phyloP scores from a whole-genome alignment of 129 eudicot species.

The Arctium minus region DNA sequence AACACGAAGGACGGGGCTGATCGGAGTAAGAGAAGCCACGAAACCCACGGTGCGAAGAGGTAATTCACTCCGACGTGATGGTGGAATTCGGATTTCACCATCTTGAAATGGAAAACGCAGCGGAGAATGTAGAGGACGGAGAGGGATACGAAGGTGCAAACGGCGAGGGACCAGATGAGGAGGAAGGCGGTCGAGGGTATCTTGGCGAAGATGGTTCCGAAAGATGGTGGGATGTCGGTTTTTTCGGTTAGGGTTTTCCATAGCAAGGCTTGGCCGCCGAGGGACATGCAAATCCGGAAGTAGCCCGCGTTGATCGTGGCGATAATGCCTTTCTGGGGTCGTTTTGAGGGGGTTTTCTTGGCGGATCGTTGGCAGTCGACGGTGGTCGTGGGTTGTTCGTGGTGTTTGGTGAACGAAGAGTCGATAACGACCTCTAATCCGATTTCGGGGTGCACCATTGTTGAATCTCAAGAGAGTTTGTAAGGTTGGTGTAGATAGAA shows the following conservation, averaged over 20 bases:
- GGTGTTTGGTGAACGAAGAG: conserved; percentile 16
- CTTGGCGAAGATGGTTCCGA: conserved; percentile 21
- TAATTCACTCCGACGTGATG: conserved; percentile 72
- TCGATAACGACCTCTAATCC: conserved; percentile 27
- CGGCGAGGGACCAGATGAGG: conserved; percentile 48
- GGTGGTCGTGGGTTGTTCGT: conserved; percentile 4
- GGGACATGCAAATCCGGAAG: conserved; percentile 60
- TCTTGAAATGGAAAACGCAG: conserved; percentile 37
- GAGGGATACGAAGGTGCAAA: conserved; percentile 29
- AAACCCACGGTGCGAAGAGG: conserved; percentile 65
- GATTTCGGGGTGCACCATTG: conserved; percentile 31
- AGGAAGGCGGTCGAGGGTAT: conserved; percentile 22
- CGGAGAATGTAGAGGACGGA: conserved; percentile 44
- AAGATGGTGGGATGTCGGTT: conserved; percentile 5
- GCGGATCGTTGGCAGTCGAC: not conserved
- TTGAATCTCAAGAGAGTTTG: not conserved
- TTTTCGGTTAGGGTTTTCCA: conserved; percentile 50
- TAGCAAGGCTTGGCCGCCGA: conserved; percentile 53
- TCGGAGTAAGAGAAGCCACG: conserved; percentile 53
- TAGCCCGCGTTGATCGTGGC: conserved; percentile 52
- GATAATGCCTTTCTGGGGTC: conserved; percentile 16
- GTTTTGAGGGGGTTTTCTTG: not conserved
- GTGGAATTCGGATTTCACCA: conserved; percentile 53
- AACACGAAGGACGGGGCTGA: conserved; percentile 44
- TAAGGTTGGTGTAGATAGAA: conserved; percentile 3